Percentiles rank a stretch among this genome's conserved stretches.
Evolutionary conservation across 2,329 filamentous ascomycete genomes (phyloP).

Genomic region (Nectriaceae sp.): DNA sequence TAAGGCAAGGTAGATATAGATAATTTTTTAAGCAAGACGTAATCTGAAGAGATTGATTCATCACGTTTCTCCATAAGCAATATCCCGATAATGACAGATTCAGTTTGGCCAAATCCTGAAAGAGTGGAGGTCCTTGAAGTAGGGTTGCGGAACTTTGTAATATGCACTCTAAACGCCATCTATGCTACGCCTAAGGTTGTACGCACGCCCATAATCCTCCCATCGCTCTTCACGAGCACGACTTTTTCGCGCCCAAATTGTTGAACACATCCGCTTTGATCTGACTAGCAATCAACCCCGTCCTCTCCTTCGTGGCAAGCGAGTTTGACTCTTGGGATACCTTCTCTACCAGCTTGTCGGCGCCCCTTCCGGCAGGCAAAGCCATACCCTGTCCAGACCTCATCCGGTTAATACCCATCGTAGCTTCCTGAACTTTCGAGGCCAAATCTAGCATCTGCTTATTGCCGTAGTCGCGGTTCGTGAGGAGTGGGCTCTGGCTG

Average conservation of each 20-base stretch:
- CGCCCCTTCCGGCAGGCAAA: constrained; percentile 24
- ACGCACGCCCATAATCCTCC: not conserved
- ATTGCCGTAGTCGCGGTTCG: constrained; percentile 89
- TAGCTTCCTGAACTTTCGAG: constrained; percentile 74
- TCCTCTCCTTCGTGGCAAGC: constrained; percentile 62
- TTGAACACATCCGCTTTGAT: constrained; percentile 67
- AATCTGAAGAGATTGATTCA: no score
- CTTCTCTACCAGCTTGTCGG: constrained; percentile 57
- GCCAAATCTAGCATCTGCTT: constrained; percentile 90
- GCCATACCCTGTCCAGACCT: constrained; percentile 28
- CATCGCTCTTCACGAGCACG: constrained; percentile 1
- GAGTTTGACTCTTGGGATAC: constrained; percentile 61
- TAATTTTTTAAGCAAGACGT: not conserved
- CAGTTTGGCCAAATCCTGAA: no score
- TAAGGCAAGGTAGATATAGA: not conserved
- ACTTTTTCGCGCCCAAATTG: constrained; percentile 31
- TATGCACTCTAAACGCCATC: constrained; percentile 32
- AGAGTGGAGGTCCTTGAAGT: no score
- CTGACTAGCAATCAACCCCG: constrained; percentile 62
- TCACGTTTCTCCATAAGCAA: no score
- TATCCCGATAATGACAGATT: no score
- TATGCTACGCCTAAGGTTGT: constrained; percentile 25
- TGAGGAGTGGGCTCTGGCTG: constrained; percentile 85
- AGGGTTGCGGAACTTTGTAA: no score
- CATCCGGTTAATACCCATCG: constrained; percentile 30